Conservation (phyloP, 345 rosid genomes). For the Hirschfeldia incana region DNA sequence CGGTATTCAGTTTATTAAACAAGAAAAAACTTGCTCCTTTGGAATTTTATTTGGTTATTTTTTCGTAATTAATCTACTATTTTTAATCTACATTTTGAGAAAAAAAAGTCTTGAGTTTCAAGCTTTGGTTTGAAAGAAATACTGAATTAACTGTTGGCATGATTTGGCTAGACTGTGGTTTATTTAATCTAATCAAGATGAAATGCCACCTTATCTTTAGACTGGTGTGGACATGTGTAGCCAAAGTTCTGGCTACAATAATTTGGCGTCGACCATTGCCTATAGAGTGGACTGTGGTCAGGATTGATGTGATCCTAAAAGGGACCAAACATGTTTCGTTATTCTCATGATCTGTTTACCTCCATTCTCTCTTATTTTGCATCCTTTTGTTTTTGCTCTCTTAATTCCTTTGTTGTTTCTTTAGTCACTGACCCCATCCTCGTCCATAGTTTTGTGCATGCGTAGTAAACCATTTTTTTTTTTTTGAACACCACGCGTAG, state of each 20-base stretch:
- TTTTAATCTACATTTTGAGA: background rate
- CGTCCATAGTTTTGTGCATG: background rate
- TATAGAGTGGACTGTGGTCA: constrained; percentile 7
- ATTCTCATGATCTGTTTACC: constrained; percentile 10
- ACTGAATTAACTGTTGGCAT: background rate
- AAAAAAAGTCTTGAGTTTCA: background rate
- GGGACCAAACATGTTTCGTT: constrained; percentile 16
- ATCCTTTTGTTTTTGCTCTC: background rate
- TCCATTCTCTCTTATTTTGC: constrained; percentile 9
- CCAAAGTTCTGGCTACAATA: background rate
- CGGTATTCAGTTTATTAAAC: background rate
- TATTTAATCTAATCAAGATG: background rate
- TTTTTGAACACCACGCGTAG: no score
- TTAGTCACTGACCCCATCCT: constrained; percentile 19
- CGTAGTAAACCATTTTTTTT: background rate
- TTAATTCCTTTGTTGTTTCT: constrained; percentile 14
- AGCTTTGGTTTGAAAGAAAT: background rate
- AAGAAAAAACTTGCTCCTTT: background rate
- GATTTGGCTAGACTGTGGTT: background rate
- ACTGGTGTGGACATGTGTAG: constrained; percentile 12
- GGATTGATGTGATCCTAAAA: constrained; percentile 32
- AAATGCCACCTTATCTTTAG: constrained; percentile 13
- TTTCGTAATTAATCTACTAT: background rate
- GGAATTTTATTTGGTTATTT: background rate
- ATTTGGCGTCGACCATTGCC: constrained; percentile 9